Evolutionary conservation across 768 basidiomycete species (phyloP).

Genomic region (Serendipita sp.): DNA sequence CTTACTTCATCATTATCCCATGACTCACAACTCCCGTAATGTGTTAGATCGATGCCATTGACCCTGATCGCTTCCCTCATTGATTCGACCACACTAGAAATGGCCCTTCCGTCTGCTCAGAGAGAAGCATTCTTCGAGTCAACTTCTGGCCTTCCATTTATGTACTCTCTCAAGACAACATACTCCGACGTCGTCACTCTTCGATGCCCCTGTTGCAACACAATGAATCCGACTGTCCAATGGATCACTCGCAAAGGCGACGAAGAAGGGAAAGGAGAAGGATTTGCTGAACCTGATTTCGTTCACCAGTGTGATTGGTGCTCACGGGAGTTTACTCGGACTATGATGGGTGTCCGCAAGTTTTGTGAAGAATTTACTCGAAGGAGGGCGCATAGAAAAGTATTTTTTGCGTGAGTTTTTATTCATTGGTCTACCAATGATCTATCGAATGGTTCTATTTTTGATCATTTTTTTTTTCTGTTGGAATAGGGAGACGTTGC

Average conservation of each 20-base stretch:
- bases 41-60: constrained; percentile 2
- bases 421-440: no score
- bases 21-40: background rate
- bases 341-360: constrained; percentile 3
- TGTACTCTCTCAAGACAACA: background rate
- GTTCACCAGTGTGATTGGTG: background rate
- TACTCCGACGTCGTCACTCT: background rate
- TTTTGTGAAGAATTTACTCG: constrained; percentile 4
- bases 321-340: background rate
- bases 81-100: background rate
- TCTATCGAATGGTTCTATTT: background rate
- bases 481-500: background rate
- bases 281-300: background rate
- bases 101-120: background rate
- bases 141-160: background rate
- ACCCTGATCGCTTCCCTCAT: constrained; percentile 2
- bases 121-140: background rate
- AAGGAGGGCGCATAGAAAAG: background rate
- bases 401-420: background rate
- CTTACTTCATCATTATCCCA: background rate
- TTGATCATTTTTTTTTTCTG: background rate
- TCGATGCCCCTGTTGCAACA: background rate
- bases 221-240: background rate
- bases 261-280: background rate
- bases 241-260: background rate